Evolutionary conservation across 805 yeast genomes (phyloP).

Genomic region (Wickerhamiella sorbophila): DNA sequence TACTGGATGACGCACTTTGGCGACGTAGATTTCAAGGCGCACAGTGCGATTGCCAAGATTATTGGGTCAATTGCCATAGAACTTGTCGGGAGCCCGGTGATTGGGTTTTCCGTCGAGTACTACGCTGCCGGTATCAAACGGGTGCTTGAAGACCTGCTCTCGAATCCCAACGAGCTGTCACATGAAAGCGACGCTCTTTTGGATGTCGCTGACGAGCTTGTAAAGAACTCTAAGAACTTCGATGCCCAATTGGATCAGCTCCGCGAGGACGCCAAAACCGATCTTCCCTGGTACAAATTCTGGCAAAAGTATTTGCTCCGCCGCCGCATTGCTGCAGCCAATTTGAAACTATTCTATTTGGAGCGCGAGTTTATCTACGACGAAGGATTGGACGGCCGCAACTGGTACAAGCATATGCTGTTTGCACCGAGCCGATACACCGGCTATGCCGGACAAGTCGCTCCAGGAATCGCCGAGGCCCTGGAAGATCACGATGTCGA

Average conservation of each 20-base stretch:
- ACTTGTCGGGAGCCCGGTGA: constrained; percentile 35
- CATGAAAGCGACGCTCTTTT: constrained; percentile 13
- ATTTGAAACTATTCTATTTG: constrained; percentile 29
- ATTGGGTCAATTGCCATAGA: constrained; percentile 37
- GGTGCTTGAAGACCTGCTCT: constrained; percentile 28
- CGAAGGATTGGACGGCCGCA: constrained; percentile 36
- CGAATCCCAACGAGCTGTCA: constrained; percentile 13
- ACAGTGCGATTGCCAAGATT: constrained; percentile 40
- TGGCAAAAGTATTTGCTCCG: constrained; percentile 16
- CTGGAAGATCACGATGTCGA: constrained; percentile 33
- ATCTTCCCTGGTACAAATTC: constrained; percentile 62
- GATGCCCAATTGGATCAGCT: constrained; percentile 38
- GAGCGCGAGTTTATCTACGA: constrained; percentile 36
- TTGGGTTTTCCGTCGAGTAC: constrained; percentile 29
- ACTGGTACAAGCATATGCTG: constrained; percentile 47
- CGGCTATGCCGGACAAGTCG: constrained; percentile 44
- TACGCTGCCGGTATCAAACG: constrained; percentile 29
- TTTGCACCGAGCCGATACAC: constrained; percentile 47
- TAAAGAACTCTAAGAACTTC: constrained; percentile 27
- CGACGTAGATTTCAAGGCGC: constrained; percentile 48
- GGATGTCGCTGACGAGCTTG: constrained; percentile 16
- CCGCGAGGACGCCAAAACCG: constrained; percentile 39
- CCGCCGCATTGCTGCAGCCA: constrained; percentile 21
- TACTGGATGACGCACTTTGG: constrained; percentile 54
- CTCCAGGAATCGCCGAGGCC: constrained; percentile 43